Base-by-base conservation (phyloP, 768 basidiomycete genomes). In the Hypsizygus marmoreus region DNA sequence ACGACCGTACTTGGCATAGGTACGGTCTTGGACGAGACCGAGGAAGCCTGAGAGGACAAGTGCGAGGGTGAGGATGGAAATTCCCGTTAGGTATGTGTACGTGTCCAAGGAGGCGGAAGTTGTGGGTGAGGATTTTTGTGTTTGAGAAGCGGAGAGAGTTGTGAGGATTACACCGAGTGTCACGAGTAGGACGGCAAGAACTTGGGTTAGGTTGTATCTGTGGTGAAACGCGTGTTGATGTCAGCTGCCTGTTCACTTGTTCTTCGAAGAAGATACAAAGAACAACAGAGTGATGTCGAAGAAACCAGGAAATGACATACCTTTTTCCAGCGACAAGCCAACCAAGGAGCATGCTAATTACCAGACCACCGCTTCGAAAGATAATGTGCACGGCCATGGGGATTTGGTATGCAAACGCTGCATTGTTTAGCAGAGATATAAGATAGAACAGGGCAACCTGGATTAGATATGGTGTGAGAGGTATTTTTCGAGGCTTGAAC, bases 351-450 rank as follows among this genome's bases (percentile, higher is more conserved):
- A 97, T 86, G 56, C 85, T 92, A 22, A 94, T 73, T 24, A 91
- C 79, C 43, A 95, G 70, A 0, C 93, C 94, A 0, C 89, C 93
- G 54, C 89, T 91, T 31, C 94, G 78, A 60, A 95, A 95, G 49
- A 97, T 88, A 63, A 97, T 95, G 66, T 97, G 94, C 1, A 97
- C 86, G 0, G 89, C 69, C 82, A 97, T 92, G 16, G 95, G 93
- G 48, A 97, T 86, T 30, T 76, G 66, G 61, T 86, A 93, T 5
- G 77, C 87, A 59, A 97, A 95, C 1, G 91, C 93, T n/a, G 79
- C 81, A 68, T 95, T 97, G 64, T 97, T 97, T 54, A 97, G 71
- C 49, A 88, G 61, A 5, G 90, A 93, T 40, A 92, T 74, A 4
- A 76, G 63, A 49, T 88, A 86, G 67, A 95, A 95, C 26, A 97